Base-by-base conservation (phyloP, 139 green algal species). In the Nannochloris sp. region DNA sequence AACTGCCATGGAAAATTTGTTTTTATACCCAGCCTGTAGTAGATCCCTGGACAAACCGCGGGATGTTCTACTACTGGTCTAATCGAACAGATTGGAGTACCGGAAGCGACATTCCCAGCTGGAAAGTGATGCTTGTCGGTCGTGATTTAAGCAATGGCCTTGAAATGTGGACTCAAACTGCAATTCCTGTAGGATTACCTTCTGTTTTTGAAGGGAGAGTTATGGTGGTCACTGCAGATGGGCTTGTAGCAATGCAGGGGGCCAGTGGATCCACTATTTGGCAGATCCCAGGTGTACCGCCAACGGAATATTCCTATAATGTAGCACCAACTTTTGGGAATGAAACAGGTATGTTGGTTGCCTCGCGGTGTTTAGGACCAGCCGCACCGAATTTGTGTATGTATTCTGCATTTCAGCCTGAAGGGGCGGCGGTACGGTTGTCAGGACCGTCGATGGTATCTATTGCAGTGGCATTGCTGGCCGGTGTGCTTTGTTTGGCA, bases 21-120 rank as follows among this genome's bases (percentile, higher is more conserved):
- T 33, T 39, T 31, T 65, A 27, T 51, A 19, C 42, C 42, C 19
- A 51, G 9, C 6, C 38, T n/a, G 59, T 27, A 0, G 39, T 45
- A 9, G 30, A 34, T 9, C 44, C 44, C 9, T 51, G 19, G 42
- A 19, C 42, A 19, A 15, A 55, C 24, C 13, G 13, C 0, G 34
- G 24, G 13, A 57, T 37, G 25, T 65, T 57, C 0, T 65, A 55
- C 34, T 65, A 54, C 24, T 54, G 33, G 34, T 15, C 59, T 24
- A 65, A 65, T 7, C 7, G 59, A 54, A 65, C 59, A 24, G 29
- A 65, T 23, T 65, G 59, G 59, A 65, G 24, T 55, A 51, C 42
- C 42, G 59, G 30, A 24, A 23, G 14, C 19, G 30, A 60, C 14
- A 51, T 24, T 25, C 59, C 59, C 33, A 65, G 4, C 35, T 53